Conservation (phyloP, 2,329 filamentous ascomycete genomes). For the Herpotrichia juniperi region DNA sequence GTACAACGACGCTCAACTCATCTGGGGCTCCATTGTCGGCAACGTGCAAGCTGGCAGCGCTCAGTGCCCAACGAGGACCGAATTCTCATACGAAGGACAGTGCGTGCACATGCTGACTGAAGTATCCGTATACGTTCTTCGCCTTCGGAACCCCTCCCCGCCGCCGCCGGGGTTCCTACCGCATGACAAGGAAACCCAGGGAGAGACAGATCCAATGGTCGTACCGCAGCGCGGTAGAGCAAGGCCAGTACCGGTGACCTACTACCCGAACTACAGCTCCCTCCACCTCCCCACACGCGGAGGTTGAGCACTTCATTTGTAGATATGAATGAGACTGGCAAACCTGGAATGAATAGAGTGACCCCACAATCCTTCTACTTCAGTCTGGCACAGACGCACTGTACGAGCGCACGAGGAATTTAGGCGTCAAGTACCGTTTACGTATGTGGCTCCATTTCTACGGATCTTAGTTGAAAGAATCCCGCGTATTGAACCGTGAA, state of each 20-base stretch:
- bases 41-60: neutral
- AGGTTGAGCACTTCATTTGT: slow-evolving; percentile 22
- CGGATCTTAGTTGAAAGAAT: slow-evolving; percentile 3
- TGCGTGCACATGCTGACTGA: slow-evolving; percentile 6
- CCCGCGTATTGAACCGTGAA: neutral
- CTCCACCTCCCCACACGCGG: slow-evolving; percentile 37
- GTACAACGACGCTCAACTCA: slow-evolving; percentile 11
- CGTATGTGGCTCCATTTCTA: slow-evolving; percentile 2
- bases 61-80: slow-evolving; percentile 3
- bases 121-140: slow-evolving; percentile 6
- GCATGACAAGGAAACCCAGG: slow-evolving; percentile 32
- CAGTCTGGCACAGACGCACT: slow-evolving; percentile 20
- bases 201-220: slow-evolving; percentile 24
- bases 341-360: slow-evolving; percentile 22
- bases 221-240: slow-evolving; percentile 34
- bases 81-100: slow-evolving; percentile 2
- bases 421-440: neutral
- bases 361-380: slow-evolving; percentile 30
- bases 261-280: slow-evolving; percentile 19
- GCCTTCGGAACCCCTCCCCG: slow-evolving; percentile 31
- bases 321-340: slow-evolving; percentile 28
- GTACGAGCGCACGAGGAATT: slow-evolving; percentile 20
- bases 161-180: slow-evolving; percentile 19
- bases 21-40: neutral
- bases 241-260: slow-evolving; percentile 26